Conservation (phyloP, 2,329 filamentous ascomycete genomes). For the Nemania sp. region DNA sequence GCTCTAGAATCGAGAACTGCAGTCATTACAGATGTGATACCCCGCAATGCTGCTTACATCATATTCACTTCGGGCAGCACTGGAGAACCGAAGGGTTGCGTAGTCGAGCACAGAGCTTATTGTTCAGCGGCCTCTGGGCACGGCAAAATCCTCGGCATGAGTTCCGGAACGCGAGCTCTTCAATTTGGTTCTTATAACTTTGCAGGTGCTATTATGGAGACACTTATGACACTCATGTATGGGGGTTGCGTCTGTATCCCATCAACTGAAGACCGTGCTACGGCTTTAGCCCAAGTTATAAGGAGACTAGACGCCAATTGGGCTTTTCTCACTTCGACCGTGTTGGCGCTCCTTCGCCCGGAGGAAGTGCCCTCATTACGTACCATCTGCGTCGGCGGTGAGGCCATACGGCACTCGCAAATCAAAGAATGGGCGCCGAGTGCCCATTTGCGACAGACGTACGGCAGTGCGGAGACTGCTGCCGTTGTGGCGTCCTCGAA, state of each 20-base stretch:
- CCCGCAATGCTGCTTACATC: conserved; percentile 37
- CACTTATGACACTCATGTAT: conserved; percentile 42
- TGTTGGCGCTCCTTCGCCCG: conserved; percentile 1
- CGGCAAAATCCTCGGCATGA: conserved; percentile 9
- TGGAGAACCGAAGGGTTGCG: conserved; percentile 53
- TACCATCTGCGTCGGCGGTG: conserved; percentile 13
- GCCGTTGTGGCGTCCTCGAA: conserved; percentile 10
- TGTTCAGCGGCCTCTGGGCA: conserved; percentile 8
- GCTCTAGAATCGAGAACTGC: not conserved
- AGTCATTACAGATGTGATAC: not conserved
- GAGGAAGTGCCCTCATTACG: conserved; percentile 14
- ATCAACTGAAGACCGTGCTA: conserved; percentile 39
- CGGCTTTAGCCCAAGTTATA: conserved; percentile 1
- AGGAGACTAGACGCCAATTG: conserved; percentile 7
- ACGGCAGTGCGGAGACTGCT: conserved; percentile 13
- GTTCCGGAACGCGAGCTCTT: conserved; percentile 21
- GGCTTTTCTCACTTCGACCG: conserved; percentile 14
- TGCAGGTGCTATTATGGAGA: conserved; percentile 44
- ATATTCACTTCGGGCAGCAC: conserved; percentile 55
- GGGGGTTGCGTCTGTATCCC: conserved; percentile 46
- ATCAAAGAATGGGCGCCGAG: conserved; percentile 11
- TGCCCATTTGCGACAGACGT: conserved; percentile 6
- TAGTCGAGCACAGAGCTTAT: conserved; percentile 30
- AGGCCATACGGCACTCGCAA: conserved; percentile 6
- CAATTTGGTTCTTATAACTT: conserved; percentile 42